Conservation (phyloP, 2,329 filamentous ascomycete species). For the Aspergillus vadensis region DNA sequence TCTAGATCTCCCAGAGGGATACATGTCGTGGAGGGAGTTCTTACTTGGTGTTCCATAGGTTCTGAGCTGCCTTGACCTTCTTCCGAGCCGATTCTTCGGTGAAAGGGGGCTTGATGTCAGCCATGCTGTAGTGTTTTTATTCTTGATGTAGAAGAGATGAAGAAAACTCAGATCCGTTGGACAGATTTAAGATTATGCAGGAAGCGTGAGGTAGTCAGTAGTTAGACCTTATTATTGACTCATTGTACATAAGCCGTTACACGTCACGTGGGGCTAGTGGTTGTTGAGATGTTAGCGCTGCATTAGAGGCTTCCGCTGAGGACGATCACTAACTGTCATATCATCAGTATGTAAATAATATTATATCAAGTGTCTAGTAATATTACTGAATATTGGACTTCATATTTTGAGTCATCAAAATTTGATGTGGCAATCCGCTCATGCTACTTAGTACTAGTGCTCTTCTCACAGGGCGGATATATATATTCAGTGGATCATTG, state of each 20-base stretch:
- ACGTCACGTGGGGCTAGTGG: neutral
- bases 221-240: neutral
- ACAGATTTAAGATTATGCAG: neutral
- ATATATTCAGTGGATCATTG: too few species aligned
- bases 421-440: too few species aligned
- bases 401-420: too few species aligned
- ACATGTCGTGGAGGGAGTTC: constrained; percentile 13
- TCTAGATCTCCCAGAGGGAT: neutral
- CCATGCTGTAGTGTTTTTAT: constrained; percentile 30
- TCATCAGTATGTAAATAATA: neutral
- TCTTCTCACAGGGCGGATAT: too few species aligned
- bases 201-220: neutral
- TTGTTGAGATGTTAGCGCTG: neutral
- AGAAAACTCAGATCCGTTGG: neutral
- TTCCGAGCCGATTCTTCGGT: constrained; percentile 68
- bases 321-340: too few species aligned
- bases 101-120: constrained; percentile 65
- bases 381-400: too few species aligned
- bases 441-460: too few species aligned
- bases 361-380: too few species aligned
- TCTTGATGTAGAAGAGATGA: neutral
- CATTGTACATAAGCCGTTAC: neutral
- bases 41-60: constrained; percentile 78
- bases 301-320: neutral
- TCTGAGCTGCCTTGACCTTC: constrained; percentile 83